Evolutionary conservation across 306 rosid species (phyloP).

Genomic region (Rubus parviflorus): DNA sequence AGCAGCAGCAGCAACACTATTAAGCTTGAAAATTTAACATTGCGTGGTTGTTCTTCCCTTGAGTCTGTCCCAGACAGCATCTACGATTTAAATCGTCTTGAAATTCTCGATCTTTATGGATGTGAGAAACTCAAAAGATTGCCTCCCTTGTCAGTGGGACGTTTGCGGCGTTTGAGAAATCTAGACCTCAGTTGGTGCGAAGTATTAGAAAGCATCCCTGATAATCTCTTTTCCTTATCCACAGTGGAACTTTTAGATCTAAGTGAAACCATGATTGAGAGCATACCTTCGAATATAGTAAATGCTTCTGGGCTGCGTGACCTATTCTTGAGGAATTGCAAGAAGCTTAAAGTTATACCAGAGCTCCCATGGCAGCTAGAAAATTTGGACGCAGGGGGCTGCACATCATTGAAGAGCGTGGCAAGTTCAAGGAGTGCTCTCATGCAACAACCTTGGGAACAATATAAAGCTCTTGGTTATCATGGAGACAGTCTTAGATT

Average conservation of each 20-base stretch:
- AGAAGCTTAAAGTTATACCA: background rate
- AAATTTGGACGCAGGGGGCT: background rate
- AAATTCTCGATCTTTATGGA: background rate
- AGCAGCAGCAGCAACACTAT: background rate
- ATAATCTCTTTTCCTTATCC: background rate
- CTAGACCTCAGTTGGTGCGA: background rate
- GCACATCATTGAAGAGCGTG: conserved; percentile 26
- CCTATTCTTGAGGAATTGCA: background rate
- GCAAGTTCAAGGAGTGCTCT: background rate
- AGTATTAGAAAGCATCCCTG: background rate
- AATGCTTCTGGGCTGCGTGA: background rate
- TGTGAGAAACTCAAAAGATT: background rate
- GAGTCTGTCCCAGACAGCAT: background rate
- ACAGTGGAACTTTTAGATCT: background rate
- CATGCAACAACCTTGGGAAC: background rate
- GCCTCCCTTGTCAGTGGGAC: background rate
- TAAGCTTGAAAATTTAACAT: background rate
- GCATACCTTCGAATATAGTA: conserved; percentile 15
- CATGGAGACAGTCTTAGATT: background rate
- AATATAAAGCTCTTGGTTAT: too few species aligned
- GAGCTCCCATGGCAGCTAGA: background rate
- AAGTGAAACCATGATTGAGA: background rate
- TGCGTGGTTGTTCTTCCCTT: background rate
- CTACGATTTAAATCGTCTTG: background rate
- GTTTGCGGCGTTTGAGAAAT: background rate